phyloP scores from a whole-genome alignment of 306 rosid species.

The Casuarina equisetifolia region DNA sequence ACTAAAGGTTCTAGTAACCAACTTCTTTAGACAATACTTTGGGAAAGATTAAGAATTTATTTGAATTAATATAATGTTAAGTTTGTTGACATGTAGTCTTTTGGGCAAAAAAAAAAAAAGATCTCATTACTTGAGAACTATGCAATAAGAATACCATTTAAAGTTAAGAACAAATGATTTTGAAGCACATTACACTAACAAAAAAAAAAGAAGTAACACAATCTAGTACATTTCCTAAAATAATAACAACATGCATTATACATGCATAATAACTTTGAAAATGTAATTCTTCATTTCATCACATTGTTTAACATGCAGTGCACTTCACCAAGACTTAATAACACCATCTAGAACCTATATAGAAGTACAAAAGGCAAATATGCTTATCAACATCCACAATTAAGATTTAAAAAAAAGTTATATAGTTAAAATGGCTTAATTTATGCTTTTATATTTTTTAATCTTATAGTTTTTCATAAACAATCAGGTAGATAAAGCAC shows the following conservation, averaged over 20 bases:
- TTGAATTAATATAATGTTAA: conserved; percentile 96
- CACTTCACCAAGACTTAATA: conserved; percentile 96
- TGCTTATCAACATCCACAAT: conserved; percentile 1
- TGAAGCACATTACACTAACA: not conserved
- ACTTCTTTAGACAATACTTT: not conserved
- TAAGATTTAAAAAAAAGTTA: not conserved
- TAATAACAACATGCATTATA: conserved; percentile 15
- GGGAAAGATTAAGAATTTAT: conserved; percentile 31
- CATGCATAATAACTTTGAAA: conserved; percentile 95
- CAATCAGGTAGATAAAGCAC: too few relatives aligned
- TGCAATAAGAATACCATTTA: conserved; percentile 12
- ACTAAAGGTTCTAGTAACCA: not conserved
- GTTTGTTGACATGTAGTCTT: conserved; percentile 96
- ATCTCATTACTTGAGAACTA: conserved; percentile 88
- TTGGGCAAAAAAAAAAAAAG: conserved; percentile 63
- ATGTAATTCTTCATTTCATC: conserved; percentile 99
- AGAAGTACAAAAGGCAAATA: not conserved
- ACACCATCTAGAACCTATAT: conserved; percentile 97
- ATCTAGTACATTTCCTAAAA: not conserved
- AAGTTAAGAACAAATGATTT: conserved; percentile 8
- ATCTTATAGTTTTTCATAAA: too few relatives aligned
- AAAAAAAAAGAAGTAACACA: not conserved
- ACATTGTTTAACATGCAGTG: conserved; percentile 90
- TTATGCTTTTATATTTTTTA: too few relatives aligned
- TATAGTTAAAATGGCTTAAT: not conserved